These are phyloP conservation scores for Apophysomyces variabilis DNA, from an alignment of 371 early-diverging fungal species.

Conservation along the genomic window DNA sequence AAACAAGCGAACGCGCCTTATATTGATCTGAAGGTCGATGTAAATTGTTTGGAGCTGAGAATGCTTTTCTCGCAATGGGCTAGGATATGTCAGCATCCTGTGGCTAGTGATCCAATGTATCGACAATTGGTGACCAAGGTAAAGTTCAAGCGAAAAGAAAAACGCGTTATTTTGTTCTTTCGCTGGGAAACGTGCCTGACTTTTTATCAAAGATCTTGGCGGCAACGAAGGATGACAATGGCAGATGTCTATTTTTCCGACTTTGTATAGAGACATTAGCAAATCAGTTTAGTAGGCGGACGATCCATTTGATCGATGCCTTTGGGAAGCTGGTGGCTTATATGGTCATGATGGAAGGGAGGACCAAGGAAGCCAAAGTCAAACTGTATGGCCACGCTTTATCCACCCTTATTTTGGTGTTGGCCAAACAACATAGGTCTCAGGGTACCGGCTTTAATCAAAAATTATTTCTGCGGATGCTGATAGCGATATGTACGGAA, in stretches of 20 bases:
- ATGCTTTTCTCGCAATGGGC: conserved; percentile 86
- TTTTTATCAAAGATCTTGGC: conserved; percentile 20
- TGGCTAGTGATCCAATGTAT: conserved; percentile 71
- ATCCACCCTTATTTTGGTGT: conserved; percentile 80
- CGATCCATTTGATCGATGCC: conserved; percentile 69
- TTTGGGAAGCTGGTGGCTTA: conserved; percentile 79
- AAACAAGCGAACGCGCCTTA: conserved; percentile 21
- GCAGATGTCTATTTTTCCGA: conserved; percentile 43
- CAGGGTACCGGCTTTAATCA: conserved; percentile 83
- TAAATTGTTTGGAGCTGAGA: conserved; percentile 32
- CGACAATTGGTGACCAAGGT: conserved; percentile 67
- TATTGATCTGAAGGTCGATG: conserved; percentile 18
- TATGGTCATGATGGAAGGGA: conserved; percentile 53
- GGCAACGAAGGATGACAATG: conserved; percentile 26
- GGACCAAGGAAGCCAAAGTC: conserved; percentile 55
- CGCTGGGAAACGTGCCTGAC: background rate
- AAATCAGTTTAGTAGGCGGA: conserved; percentile 29
- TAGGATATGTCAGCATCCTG: conserved; percentile 77
- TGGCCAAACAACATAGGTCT: conserved; percentile 84
- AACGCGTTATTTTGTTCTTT: background rate
- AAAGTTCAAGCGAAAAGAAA: conserved; percentile 21
- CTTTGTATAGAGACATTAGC: conserved; percentile 40
- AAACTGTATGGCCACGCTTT: conserved; percentile 76
- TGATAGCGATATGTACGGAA: conserved; percentile 83
- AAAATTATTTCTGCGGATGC: conserved; percentile 87